Base-by-base conservation (phyloP, 129 eudicot species). In the carrot (Daucus carota) region DNA sequence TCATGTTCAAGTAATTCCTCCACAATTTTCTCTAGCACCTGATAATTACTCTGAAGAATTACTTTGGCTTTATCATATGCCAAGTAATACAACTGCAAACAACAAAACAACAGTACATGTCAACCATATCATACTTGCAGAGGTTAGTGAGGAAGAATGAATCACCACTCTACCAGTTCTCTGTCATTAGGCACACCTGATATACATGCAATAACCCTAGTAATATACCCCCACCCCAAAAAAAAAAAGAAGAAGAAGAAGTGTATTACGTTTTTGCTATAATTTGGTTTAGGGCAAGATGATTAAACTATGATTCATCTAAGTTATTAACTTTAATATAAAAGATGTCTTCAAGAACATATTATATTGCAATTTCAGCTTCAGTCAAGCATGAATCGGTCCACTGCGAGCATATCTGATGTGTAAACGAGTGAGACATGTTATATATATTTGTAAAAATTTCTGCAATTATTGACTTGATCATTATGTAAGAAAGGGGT, bases 1-100 rank as follows among this genome's bases (percentile, higher is more conserved):
- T 94, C 98, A 79, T 79, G 85, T 63, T 94, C 88, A 13, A 94
- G 86, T 80, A 94, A 80, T 74, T 91, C 96, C 79, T 89, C 97
- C 63, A 89, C 98, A 65, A 82, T 83, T 81, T 89, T 87, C 72
- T 94, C 98, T 28, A 94, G 93, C 68, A 83, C 93, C 60, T 16
- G 45, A 48, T 83, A 90, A 77, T 94, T 94, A 72, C 82, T 86
- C 87, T 83, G 87, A 80, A 94, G 98, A 80, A 94, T 85, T 40
- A 68, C 73, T 68, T 84, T 90, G 80, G 98, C 98, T 81, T 85
- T 94, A 75, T 94, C 98, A 81, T 85, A 89, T 67, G 97, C 98
- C 43, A 91, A 78, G 79, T 91, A 72, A 76, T 87, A 94, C 18
- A 91, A 84, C 98, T 94, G 90, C 82, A 80, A 33, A 68, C 74